Base-by-base conservation (phyloP, 2,329 filamentous ascomycete genomes). In the Aspergillus tanneri region DNA sequence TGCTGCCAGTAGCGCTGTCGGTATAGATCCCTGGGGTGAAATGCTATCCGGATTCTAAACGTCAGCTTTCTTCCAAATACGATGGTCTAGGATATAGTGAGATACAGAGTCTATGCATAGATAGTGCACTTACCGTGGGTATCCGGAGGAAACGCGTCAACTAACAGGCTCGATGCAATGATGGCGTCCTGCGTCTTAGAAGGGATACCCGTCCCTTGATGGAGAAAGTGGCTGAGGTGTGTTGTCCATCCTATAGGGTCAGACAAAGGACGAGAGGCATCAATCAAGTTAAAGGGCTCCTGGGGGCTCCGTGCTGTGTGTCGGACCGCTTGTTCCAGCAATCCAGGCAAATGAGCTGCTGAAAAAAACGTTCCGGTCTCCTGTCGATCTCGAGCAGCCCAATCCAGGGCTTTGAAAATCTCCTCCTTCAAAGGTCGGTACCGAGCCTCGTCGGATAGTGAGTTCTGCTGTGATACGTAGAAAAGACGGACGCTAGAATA, bases 371-470 rank as follows among this genome's bases (percentile, higher is more conserved):
- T 23, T n/a, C 36, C 35, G n/a, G 12, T 32, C 27, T 47, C 45
- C 9, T 18, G 18, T 6, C 37, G 45, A 47, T 47, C 37, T 18
- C 45, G 45, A 34, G 24, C 28, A 19, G 38, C 28, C 38, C 34
- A 23, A 24, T 47, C 37, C 37, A 47, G 22, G 10, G 45, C 45
- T 34, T 47, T 47, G 27, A 35, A 22, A 16, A 47, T 24, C 38
- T 47, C 37, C 16, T 47, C 45, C 16, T 47, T 47, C 45, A 47
- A 25, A 25, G 19, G 18, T n/a, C 36, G 19, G 30, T 23, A 42
- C 6, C 45, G 45, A 22, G 45, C 37, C 45, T 41, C 36, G 14
- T 47, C 45, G 10, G 37, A 47, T 7, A 47, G 25, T 12, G 22
- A 11, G 25, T 23, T 12, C n/a, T 8, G 14, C 14, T 16, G 22